phyloP scores from a whole-genome alignment of 169 alveolate genomes.

The Plasmodium gonderi region DNA sequence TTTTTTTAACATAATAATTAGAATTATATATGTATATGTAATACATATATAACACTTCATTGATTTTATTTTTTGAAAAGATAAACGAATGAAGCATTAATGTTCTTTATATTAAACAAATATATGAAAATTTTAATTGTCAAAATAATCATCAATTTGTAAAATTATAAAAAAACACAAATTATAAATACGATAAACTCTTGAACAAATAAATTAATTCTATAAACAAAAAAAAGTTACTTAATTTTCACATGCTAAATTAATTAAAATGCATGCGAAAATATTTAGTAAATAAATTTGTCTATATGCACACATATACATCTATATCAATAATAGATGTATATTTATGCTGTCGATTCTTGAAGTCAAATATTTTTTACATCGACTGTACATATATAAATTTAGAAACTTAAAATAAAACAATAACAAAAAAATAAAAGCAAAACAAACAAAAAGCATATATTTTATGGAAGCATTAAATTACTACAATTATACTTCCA shows the following conservation, averaged over 20 bases:
- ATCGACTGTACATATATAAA: not conserved
- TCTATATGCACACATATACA: not conserved
- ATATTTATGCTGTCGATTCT: not conserved
- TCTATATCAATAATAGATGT: not conserved
- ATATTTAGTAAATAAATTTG: not conserved
- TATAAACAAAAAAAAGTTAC: not conserved
- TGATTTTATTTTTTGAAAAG: not conserved
- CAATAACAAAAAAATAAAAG: not conserved
- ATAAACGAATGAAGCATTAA: not conserved
- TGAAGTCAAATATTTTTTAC: not conserved
- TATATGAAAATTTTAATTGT: not conserved
- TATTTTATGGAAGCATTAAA: not conserved
- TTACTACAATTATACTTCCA: not conserved
- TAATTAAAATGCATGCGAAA: not conserved
- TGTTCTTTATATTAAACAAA: not conserved
- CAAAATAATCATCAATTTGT: not conserved
- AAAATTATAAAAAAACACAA: not conserved
- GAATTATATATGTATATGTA: not conserved
- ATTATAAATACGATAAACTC: not conserved
- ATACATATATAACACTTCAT: not conserved
- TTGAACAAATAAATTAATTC: not conserved
- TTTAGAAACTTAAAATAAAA: not conserved
- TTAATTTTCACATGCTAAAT: not conserved
- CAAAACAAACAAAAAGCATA: not conserved
- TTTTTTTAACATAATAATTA: not conserved